Conservation (phyloP, 495 filamentous ascomycete species). For the Aspergillus affinis region DNA sequence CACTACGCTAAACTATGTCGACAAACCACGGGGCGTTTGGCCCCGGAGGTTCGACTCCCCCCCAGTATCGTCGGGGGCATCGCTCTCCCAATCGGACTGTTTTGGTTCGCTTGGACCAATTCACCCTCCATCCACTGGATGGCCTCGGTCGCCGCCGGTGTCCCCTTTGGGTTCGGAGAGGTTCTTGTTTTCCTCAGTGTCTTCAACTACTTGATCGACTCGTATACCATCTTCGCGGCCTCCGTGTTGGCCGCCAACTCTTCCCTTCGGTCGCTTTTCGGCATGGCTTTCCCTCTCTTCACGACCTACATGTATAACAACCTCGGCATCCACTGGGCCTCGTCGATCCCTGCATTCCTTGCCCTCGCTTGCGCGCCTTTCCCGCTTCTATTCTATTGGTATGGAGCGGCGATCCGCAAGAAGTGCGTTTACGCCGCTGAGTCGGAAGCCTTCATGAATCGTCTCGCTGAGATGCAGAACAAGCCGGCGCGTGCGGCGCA, state of each 20-base stretch:
- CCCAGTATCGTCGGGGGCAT: constrained; percentile 38
- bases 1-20: constrained; percentile 35
- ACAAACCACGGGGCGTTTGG: constrained; percentile 31
- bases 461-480: constrained; percentile 27
- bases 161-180: constrained; percentile 69
- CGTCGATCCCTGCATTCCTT: constrained; percentile 70
- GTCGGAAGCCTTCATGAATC: constrained; percentile 35
- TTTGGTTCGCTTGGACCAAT: constrained; percentile 67
- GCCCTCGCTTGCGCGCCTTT: constrained; percentile 69
- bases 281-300: constrained; percentile 76
- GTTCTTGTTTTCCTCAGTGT: constrained; percentile 68
- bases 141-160: constrained; percentile 56
- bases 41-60: constrained; percentile 43
- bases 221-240: constrained; percentile 73
- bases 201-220: constrained; percentile 73
- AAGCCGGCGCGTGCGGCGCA: constrained; percentile 9
- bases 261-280: constrained; percentile 63
- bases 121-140: constrained; percentile 65
- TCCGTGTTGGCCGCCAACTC: constrained; percentile 72
- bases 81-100: constrained; percentile 48
- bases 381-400: constrained; percentile 71
- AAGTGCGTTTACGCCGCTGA: constrained; percentile 67
- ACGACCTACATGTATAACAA: constrained; percentile 70
- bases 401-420: constrained; percentile 60
- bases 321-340: constrained; percentile 77